Evolutionary conservation across 2,329 filamentous ascomycete genomes (phyloP), one percentile per base, ranked within the genome.

Genomic region (Xylaria sp.): DNA sequence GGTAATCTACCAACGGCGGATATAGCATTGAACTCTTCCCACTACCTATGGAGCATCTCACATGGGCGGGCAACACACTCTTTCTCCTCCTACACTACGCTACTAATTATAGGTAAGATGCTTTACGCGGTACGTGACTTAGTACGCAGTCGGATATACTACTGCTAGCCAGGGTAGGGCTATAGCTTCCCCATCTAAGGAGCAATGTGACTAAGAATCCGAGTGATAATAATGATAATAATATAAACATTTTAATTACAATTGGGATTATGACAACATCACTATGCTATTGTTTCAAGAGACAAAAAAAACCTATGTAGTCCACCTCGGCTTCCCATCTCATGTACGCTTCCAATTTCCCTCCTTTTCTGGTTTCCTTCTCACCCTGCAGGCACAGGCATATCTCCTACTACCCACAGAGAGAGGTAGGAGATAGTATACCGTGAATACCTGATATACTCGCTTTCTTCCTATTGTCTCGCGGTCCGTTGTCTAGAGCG

Each of bases 71-170:
- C 49, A 54, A 25, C 52, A 56, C 31, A 10, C 25, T 31, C 23
- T 15, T 52, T 51, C 25, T 36, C 33, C 49, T 52, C 28, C 25
- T 31, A 54, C 10, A 46, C 55, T 41, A 57, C 36, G 2, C 9
- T 59, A 54, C 64, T 66, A 66, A 66, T 62, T 62, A 66, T 46
- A 43, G 9, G 39, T 66, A 66, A 62, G 52, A 62, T 28, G 31
- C 41, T 51, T 36, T 64, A 59, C 46, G 20, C 18, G 23, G 46
- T 52, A 58, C 52, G 31, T n/a, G 25, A 48, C 60, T 54, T 43
- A 18, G 31, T 28, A 28, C 48, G 51, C 25, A 46, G 51, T 33
- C n/a, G 18, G 15, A 15, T 54, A 28, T 28, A 28, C 28, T 28
- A 28, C 28, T 36, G 33, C 33, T 36, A 36, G 7, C 15, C 33